Conservation (phyloP, 2,329 filamentous ascomycete species). For the Exophiala xenobiotica region DNA sequence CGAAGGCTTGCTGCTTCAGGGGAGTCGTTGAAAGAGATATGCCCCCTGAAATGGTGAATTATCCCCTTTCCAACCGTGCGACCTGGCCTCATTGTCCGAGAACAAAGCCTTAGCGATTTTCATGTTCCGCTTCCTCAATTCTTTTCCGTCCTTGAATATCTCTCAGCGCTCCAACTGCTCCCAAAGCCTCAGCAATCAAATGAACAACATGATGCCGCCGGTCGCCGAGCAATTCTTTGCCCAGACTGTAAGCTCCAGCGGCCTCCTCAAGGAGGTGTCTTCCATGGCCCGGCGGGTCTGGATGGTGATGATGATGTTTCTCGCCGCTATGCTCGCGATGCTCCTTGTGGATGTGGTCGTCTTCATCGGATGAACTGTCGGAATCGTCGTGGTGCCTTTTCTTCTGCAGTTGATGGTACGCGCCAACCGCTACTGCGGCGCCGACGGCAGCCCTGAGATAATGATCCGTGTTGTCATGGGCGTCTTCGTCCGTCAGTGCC, state of each 20-base stretch:
- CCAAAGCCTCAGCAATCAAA: conserved; percentile 2
- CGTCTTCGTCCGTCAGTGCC: conserved; percentile 1
- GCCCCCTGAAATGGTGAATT: no score
- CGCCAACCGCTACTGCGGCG: conserved; percentile 4
- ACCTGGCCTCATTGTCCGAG: no score
- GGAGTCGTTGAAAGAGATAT: no score
- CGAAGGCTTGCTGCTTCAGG: no score
- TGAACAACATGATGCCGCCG: conserved; percentile 4
- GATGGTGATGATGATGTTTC: neutral
- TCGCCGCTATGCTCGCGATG: neutral
- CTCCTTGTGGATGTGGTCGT: neutral
- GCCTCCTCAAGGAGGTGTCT: conserved; percentile 4
- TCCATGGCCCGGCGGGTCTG: neutral
- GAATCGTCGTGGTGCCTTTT: neutral
- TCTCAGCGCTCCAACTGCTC: conserved; percentile 9
- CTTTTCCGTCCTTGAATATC: conserved; percentile 37
- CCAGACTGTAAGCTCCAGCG: conserved; percentile 5
- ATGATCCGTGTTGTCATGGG: neutral
- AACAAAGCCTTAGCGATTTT: neutral
- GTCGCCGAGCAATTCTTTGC: conserved; percentile 6
- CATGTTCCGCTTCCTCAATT: neutral
- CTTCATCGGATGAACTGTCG: neutral
- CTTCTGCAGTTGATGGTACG: conserved; percentile 2
- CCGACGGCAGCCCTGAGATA: conserved; percentile 5
- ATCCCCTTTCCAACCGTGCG: no score